phyloP scores from a whole-genome alignment of 2,329 filamentous ascomycete genomes.

The Fusarium lyarnte region DNA sequence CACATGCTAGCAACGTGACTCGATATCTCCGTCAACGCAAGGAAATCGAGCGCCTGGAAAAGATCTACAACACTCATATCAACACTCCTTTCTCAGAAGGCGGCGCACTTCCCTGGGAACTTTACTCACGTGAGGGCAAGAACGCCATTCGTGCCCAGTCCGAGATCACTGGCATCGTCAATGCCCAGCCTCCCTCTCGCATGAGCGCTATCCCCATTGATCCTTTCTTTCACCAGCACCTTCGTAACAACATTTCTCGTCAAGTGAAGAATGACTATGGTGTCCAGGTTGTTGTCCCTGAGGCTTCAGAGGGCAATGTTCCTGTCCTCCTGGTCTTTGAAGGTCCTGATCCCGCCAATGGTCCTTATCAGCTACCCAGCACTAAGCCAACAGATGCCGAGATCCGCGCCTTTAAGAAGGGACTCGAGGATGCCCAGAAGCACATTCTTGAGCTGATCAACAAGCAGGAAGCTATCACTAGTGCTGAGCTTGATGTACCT shows the following conservation, averaged over 20 bases:
- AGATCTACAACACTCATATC: conserved; percentile 84
- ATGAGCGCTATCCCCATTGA: conserved; percentile 75
- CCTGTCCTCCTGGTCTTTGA: conserved; percentile 81
- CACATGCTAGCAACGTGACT: conserved; percentile 86
- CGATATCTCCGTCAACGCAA: conserved; percentile 85
- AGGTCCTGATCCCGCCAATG: conserved; percentile 61
- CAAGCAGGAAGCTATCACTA: conserved; percentile 66
- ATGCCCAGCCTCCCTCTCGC: conserved; percentile 77
- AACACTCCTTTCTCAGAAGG: conserved; percentile 78
- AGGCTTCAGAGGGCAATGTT: conserved; percentile 65
- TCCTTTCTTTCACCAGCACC: conserved; percentile 80
- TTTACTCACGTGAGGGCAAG: conserved; percentile 88
- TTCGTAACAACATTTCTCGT: conserved; percentile 71
- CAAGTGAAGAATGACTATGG: conserved; percentile 74
- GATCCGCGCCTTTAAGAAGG: conserved; percentile 62
- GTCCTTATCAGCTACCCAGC: conserved; percentile 64
- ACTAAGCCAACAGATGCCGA: conserved; percentile 62
- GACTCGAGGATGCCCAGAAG: conserved; percentile 64
- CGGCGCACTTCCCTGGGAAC: conserved; percentile 81
- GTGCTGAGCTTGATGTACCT: conserved; percentile 65
- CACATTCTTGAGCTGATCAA: conserved; percentile 67
- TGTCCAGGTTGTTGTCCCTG: conserved; percentile 78
- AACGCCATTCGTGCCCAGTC: conserved; percentile 79
- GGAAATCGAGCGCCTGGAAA: conserved; percentile 85
- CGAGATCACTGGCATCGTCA: conserved; percentile 78